phyloP scores from a whole-genome alignment of 345 rosid species.

The Ricinus communis region DNA sequence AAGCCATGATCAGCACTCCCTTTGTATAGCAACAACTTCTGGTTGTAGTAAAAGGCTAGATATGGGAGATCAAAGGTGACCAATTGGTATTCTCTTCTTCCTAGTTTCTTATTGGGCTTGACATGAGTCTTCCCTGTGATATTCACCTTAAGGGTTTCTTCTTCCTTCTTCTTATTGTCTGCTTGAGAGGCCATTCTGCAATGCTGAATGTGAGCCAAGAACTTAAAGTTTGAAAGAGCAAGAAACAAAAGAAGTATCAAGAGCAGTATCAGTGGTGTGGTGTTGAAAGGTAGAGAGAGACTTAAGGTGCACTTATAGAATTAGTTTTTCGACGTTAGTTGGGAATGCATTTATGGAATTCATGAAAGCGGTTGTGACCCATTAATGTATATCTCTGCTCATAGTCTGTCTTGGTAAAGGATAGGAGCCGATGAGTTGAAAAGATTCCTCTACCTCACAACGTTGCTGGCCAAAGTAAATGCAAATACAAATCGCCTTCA shows the following conservation, averaged over 20 bases:
- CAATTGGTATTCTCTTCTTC: slow-evolving; percentile 64
- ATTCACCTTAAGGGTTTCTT: slow-evolving; percentile 38
- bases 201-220: background rate
- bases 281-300: background rate
- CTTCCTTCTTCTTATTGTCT: slow-evolving; percentile 12
- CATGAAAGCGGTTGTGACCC: slow-evolving; percentile 48
- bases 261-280: background rate
- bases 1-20: slow-evolving; percentile 22
- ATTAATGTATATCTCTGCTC: slow-evolving; percentile 22
- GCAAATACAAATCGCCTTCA: background rate
- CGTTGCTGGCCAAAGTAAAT: background rate
- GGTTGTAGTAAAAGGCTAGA: slow-evolving; percentile 81
- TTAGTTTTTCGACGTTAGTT: slow-evolving; percentile 30
- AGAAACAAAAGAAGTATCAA: no score
- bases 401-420: background rate
- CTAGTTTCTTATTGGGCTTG: slow-evolving; percentile 58
- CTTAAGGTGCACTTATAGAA: slow-evolving; percentile 19
- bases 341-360: slow-evolving; percentile 55
- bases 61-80: slow-evolving; percentile 93
- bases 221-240: background rate
- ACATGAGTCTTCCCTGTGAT: slow-evolving; percentile 46
- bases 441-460: background rate
- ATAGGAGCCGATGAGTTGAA: background rate
- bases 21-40: slow-evolving; percentile 77
- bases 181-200: slow-evolving; percentile 23